Base-by-base conservation (phyloP, 1,284 basidiomycete species). In the Sphagnurus paluster region DNA sequence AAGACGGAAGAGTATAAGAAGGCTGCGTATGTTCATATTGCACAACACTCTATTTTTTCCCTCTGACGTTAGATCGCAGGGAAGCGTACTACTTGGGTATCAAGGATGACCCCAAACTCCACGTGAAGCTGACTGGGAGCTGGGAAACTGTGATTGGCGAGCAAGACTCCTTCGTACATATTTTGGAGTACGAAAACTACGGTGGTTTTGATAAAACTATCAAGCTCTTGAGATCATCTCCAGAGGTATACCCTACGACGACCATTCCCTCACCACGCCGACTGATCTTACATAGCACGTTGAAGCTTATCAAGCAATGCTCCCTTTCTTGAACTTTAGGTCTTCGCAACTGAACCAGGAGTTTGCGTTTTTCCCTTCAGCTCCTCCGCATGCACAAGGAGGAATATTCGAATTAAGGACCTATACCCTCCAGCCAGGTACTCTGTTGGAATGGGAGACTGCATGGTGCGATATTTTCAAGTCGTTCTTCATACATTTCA, bases 291-390 rank as follows among this genome's bases (percentile, higher is more conserved):
- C 14, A 42, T 54, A 90, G 84, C 85, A 91, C 51, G 61, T 70
- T 40, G 69, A 79, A 44, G 72, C 79, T 37, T 84, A 82, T 62
- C 69, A 80, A 55, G 77, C 76, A 16, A 82, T 96, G 69, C 73
- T 90, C 13, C 88, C 90, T 4, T 80, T 80, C 63, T 65, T 96
- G 38, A 75, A 70, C 16, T 84, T 81, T 4, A 82, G 92, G 42
- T 77, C 82, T 37, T 77, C 78, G 17, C 92, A 95, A 58, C 76
- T 96, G 42, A 84, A 85, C 55, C 91, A 93, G 63, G 95, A 98
- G 65, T 98, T 98, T 68, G 90, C 90, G 1, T 95, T 97, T 71
- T 84, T 93, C 65, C 91, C 93, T 2, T 92, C 92, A 2, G 80
- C 88, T 11, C 92, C 93, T 23, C 92, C 93, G 2, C 87, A 80